Percentiles rank a stretch among this genome's conserved stretches.
Conservation (phyloP, 179 eudicot species). For the Sideroxylon spinosum region DNA sequence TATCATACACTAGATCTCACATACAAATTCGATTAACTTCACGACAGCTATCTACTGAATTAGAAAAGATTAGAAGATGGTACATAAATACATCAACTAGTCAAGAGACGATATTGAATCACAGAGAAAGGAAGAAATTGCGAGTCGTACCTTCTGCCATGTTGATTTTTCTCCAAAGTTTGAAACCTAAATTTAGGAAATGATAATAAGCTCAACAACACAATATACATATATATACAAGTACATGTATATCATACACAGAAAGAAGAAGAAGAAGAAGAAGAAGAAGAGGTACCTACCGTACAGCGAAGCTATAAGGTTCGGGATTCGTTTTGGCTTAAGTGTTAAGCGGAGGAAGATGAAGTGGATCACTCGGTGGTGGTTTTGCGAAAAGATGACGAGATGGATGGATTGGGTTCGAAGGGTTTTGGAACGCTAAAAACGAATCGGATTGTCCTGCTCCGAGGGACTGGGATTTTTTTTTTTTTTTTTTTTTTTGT, state of each 20-base stretch:
- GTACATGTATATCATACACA: background rate
- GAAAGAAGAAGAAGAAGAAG: background rate
- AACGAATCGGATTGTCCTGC: background rate
- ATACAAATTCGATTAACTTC: background rate
- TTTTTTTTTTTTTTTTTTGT: too few relatives aligned
- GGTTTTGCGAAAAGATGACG: background rate
- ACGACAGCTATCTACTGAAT: background rate
- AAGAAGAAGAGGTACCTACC: background rate
- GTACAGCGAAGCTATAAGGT: background rate
- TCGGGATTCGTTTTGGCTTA: background rate
- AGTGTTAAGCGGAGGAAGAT: background rate
- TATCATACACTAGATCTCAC: background rate
- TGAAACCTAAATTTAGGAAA: constrained; percentile 2
- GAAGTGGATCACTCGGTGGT: background rate
- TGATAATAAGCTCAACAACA: background rate
- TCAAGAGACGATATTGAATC: background rate
- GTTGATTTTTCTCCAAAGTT: background rate
- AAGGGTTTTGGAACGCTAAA: background rate
- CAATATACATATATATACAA: background rate
- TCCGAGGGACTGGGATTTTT: background rate
- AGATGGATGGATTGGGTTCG: constrained; percentile 18
- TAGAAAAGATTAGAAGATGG: background rate
- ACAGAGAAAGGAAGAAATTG: background rate
- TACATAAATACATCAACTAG: background rate
- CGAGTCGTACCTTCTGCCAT: constrained; percentile 11